A percentile compares a stretch with the other conserved stretches of the same genome.
phyloP scores from a whole-genome alignment of 345 rosid genomes.

The Populus pruinosa region DNA sequence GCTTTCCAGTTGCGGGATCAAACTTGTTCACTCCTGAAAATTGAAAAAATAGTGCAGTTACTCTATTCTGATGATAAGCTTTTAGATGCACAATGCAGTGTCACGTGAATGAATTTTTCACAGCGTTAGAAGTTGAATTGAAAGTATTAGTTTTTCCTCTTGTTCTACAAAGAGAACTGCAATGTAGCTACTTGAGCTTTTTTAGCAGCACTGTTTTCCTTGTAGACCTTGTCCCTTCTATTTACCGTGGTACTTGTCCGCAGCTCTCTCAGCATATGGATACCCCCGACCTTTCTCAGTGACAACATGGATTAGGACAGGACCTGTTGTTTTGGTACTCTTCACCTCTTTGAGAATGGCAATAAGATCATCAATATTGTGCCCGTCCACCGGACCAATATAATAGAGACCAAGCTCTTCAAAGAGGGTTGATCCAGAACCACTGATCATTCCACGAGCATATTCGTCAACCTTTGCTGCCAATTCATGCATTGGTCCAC shows the following conservation, averaged over 20 bases:
- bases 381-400: constrained; percentile 98
- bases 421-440: constrained; percentile 87
- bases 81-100: not conserved
- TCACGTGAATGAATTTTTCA: not conserved
- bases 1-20: constrained; percentile 95
- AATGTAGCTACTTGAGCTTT: not conserved
- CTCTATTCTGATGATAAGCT: not conserved
- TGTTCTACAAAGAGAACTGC: not conserved
- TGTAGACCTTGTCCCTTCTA: not conserved
- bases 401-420: constrained; percentile 97
- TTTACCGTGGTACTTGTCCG: constrained; percentile 89
- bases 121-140: not conserved
- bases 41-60: constrained; percentile 1
- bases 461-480: constrained; percentile 98
- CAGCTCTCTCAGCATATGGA: constrained; percentile 96
- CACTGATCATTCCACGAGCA: constrained; percentile 98
- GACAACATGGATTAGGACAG: constrained; percentile 89
- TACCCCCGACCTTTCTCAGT: constrained; percentile 99
- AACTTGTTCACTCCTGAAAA: constrained; percentile 81
- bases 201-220: not conserved
- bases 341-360: constrained; percentile 90
- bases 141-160: not conserved
- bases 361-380: constrained; percentile 79
- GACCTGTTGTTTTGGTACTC: constrained; percentile 85
- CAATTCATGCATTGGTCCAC: constrained; percentile 87